phyloP scores from a whole-genome alignment of 805 yeast species.

The Hanseniaspora hatyaiensis region DNA sequence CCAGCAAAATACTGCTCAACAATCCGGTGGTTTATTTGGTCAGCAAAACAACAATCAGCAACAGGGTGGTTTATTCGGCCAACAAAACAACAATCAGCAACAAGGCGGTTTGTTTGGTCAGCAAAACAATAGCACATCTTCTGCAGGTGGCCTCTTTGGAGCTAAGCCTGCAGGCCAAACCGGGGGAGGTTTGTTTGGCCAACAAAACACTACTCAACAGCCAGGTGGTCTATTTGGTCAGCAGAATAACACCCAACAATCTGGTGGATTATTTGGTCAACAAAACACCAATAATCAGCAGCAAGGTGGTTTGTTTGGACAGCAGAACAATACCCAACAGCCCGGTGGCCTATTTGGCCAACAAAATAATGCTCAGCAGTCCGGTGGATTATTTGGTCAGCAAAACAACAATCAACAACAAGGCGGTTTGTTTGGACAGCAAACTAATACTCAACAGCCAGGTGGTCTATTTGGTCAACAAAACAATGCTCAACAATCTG shows the following conservation, averaged over 20 bases:
- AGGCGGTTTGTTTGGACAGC: conserved; percentile 20
- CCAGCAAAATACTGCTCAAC: conserved; percentile 5
- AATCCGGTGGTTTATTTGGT: conserved; percentile 31
- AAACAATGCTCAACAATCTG: conserved; percentile 18
- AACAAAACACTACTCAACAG: conserved; percentile 21
- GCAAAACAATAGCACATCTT: no score
- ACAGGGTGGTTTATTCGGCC: conserved; percentile 33
- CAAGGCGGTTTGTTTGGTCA: conserved; percentile 32
- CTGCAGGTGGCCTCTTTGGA: conserved; percentile 36
- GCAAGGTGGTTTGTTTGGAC: conserved; percentile 19
- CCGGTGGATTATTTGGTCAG: conserved; percentile 24
- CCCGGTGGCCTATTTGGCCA: conserved; percentile 22
- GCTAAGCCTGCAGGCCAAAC: conserved; percentile 26
- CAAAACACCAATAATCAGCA: conserved; percentile 21
- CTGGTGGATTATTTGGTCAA: conserved; percentile 24
- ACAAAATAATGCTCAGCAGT: conserved; percentile 15
- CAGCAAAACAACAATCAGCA: conserved; percentile 22
- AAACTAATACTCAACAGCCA: conserved; percentile 21
- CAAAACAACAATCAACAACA: conserved; percentile 19
- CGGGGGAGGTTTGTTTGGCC: conserved; percentile 36
- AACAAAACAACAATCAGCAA: conserved; percentile 24
- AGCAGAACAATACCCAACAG: conserved; percentile 20
- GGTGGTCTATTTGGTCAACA: conserved; percentile 22
- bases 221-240: conserved; percentile 22
- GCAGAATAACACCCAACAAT: conserved; percentile 15